Evolutionary conservation across 768 basidiomycete genomes (phyloP), one percentile per base, ranked within the genome.

Genomic region (Ephemerocybe angulata): DNA sequence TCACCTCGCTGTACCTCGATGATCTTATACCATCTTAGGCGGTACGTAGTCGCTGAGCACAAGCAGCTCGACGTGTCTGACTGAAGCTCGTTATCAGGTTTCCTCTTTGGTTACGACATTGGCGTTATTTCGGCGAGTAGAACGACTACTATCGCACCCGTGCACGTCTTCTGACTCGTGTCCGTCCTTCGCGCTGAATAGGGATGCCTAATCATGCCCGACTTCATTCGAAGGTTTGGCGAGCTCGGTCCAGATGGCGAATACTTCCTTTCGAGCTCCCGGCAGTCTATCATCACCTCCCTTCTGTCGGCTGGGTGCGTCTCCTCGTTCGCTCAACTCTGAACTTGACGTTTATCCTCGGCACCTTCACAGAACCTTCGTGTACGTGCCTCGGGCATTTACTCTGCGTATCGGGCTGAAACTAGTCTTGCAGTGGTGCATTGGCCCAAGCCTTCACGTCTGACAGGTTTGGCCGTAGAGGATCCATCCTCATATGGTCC

Each of bases 131-230:
- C 86, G 53, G 85, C 86, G 57, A 50, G 77, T 65, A 3, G 17
- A 21, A 15, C 41, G 41, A 17, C 12, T n/a, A n/a, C n/a, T n/a
- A n/a, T n/a, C n/a, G n/a, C n/a, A n/a, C n/a, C n/a, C 28, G 1
- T 50, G 28, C n/a, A 29, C 40, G 19, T 21, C 15, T 43, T 38
- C 8, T 40, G 24, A 25, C 21, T 22, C 6, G 11, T 24, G 15
- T 27, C 24, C 4, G 8, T 10, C 19, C 3, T 53, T 42, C 12
- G 3, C 35, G 17, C n/a, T 49, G 7, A 17, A 15, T 62, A 86
- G 82, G 88, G 88, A 76, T 88, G 86, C 62, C 68, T 90, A 29
- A 88, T 90, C 55, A 89, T 89, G 86, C 81, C 81, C 7, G 87
- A 90, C 65, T 90, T 90, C 66, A 76, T 88, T 60, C 60, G 71